A percentile compares a stretch with the other conserved stretches of the same genome.
Evolutionary conservation across 2,329 filamentous ascomycete genomes (phyloP).

Genomic region (Talaromyces sp.): DNA sequence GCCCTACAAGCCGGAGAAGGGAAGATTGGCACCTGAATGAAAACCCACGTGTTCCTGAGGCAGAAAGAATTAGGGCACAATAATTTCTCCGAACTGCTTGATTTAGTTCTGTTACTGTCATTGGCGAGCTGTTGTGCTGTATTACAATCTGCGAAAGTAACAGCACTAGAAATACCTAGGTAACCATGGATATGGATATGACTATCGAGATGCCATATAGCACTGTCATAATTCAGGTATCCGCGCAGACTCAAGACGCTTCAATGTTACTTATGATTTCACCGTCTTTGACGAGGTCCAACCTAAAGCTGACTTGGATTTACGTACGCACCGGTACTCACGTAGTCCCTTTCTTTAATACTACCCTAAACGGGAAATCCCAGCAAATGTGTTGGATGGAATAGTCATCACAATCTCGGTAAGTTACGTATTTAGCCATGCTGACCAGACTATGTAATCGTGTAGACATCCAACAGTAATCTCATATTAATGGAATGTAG

Average conservation of each 20-base stretch:
- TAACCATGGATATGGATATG: neutral
- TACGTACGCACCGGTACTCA: neutral
- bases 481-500: too few species aligned
- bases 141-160: too few species aligned
- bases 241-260: neutral
- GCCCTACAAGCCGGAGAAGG: neutral
- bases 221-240: neutral
- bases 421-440: too few species aligned
- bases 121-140: too few species aligned
- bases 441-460: too few species aligned
- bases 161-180: neutral
- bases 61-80: neutral
- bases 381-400: neutral
- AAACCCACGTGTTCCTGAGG: neutral
- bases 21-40: neutral
- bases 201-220: neutral
- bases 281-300: neutral
- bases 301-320: neutral
- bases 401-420: neutral
- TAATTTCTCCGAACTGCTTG: neutral
- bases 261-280: too few species aligned
- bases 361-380: neutral
- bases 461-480: neutral
- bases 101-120: too few species aligned
- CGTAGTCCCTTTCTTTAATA: neutral